Evolutionary conservation across 139 green algal species (phyloP), one percentile per base, ranked within the genome.

Genomic region (Chlamydomonas applanata): DNA sequence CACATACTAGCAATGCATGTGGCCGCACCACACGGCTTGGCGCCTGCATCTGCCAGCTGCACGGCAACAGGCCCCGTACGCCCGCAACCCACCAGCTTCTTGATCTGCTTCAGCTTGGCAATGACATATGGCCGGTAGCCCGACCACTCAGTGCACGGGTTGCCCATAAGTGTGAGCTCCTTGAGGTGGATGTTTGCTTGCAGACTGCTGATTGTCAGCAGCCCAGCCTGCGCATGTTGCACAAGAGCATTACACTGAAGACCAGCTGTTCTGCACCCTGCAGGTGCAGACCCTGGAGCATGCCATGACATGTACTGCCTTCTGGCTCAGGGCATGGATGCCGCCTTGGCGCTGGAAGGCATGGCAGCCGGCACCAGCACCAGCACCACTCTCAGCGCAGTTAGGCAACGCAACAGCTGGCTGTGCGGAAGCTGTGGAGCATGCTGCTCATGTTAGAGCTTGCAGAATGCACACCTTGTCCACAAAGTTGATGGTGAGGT

Each of bases 401-500:
- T n/a, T n/a, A n/a, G n/a, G n/a, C n/a, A n/a, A n/a, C n/a, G n/a
- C n/a, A n/a, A n/a, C n/a, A n/a, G n/a, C n/a, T n/a, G n/a, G n/a
- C n/a, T n/a, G n/a, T n/a, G n/a, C n/a, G n/a, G n/a, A 49, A 49
- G 7, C 40, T 49, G 40, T 49, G 40, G 40, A 49, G 7, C 40
- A 49, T 49, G 11, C 7, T n/a, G 11, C 24, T 7, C 13, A 11
- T n/a, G n/a, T n/a, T n/a, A n/a, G n/a, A n/a, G n/a, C n/a, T n/a
- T n/a, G n/a, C n/a, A n/a, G 16, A 52, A 63, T 78, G 65, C 27
- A 63, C 79, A n/a, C 74, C 78, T 91, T 91, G 64, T 69, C 54
- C 2, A 98, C 74, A 61, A 97, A 97, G 80, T 97, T 97, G 36
- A 95, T 79, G 5, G 93, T 97, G 0, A 98, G 84, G 82, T 98